These are phyloP conservation scores for Pelargonium fulgidum DNA, from an alignment of 441 rosid genomes.

Conservation along the genomic window DNA sequence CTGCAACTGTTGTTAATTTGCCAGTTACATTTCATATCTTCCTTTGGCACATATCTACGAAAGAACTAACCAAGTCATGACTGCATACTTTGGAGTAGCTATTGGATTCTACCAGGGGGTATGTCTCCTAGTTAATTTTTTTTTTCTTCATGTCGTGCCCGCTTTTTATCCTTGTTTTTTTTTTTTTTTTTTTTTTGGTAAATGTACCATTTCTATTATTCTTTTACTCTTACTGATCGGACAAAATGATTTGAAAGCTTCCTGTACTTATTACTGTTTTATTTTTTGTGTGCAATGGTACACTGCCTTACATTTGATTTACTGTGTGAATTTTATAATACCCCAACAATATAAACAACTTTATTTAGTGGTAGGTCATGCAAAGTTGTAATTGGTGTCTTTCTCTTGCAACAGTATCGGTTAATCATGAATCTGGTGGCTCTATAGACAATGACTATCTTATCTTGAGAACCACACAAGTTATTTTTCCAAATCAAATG, in stretches of 20 bases:
- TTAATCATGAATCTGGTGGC: not conserved
- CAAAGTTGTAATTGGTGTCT: constrained; percentile 7
- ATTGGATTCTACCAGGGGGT: constrained; percentile 99
- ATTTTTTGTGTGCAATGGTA: not conserved
- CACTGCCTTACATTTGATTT: not conserved
- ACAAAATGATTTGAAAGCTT: constrained; percentile 1
- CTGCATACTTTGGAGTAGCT: constrained; percentile 68
- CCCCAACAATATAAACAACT: not conserved
- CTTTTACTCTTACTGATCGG: not conserved
- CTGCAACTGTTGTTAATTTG: constrained; percentile 24
- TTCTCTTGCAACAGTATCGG: constrained; percentile 3
- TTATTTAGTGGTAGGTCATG: not conserved
- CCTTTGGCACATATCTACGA: constrained; percentile 98
- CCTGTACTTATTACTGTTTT: not conserved
- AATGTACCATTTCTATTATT: not conserved
- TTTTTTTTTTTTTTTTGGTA: not conserved
- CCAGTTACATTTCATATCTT: constrained; percentile 93
- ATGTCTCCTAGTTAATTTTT: constrained; percentile 19
- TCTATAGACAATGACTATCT: not conserved
- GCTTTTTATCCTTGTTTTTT: not conserved
- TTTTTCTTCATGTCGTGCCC: too few relatives aligned
- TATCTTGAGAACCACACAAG: not conserved
- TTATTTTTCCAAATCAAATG: constrained; percentile 11
- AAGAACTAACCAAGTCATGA: constrained; percentile 64
- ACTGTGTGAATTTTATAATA: constrained; percentile 7